These are phyloP conservation scores for Solanum arcanum DNA, from an alignment of 257 asterid genomes.

Conservation along the genomic window DNA sequence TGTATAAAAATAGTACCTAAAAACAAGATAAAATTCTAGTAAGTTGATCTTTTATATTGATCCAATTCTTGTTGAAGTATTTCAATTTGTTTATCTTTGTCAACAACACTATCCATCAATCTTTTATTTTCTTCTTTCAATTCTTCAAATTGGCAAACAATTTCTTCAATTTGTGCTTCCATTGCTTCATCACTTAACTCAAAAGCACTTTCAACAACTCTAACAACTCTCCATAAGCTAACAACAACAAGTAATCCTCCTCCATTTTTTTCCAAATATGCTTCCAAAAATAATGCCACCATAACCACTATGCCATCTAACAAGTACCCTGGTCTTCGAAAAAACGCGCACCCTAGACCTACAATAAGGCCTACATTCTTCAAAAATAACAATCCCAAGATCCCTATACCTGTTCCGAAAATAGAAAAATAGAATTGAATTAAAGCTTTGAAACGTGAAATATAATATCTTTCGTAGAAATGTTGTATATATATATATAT, in stretches of 20 bases:
- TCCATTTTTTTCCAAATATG: constrained; percentile 6
- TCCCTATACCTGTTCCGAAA: not conserved
- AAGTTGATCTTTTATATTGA: not conserved
- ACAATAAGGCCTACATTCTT: constrained; percentile 5
- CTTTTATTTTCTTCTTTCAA: constrained; percentile 13
- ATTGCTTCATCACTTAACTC: constrained; percentile 25
- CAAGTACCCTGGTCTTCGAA: constrained; percentile 9
- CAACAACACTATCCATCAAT: constrained; percentile 7
- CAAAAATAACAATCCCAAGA: constrained; percentile 3
- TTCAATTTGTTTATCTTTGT: constrained; percentile 13
- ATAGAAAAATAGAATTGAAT: not conserved
- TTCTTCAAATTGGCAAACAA: constrained; percentile 13
- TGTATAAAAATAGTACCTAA: not conserved
- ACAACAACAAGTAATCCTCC: constrained; percentile 24
- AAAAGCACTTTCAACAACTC: constrained; percentile 24
- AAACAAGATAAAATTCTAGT: not conserved
- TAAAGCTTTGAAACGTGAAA: not conserved
- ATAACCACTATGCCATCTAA: constrained; percentile 14
- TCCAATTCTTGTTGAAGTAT: constrained; percentile 4
- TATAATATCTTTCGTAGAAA: not conserved
- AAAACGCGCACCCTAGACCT: constrained; percentile 5
- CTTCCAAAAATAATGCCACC: constrained; percentile 19
- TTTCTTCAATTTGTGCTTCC: constrained; percentile 9
- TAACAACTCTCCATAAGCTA: constrained; percentile 23
- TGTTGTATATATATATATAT: not conserved